A percentile compares a stretch with the other conserved stretches of the same genome.
Evolutionary conservation across 441 rosid genomes (phyloP).

Genomic region (Euphorbia schlechtendalii): DNA sequence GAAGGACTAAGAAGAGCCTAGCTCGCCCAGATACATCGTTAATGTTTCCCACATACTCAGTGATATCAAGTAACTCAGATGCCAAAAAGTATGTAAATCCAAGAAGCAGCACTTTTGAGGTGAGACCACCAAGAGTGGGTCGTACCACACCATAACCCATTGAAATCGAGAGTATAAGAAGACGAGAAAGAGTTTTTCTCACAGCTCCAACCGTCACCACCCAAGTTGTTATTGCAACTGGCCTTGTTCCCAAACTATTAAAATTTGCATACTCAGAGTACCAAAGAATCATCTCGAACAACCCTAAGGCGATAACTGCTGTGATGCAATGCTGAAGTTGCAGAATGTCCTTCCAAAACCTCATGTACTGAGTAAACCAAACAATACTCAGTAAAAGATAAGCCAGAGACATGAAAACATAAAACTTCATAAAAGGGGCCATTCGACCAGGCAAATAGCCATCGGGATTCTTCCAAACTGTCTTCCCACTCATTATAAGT

Average conservation of each 20-base stretch:
- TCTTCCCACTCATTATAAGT: constrained; percentile 75
- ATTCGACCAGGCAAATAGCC: constrained; percentile 95
- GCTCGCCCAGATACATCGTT: constrained; percentile 90
- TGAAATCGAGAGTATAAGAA: constrained; percentile 69
- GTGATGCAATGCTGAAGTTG: constrained; percentile 90
- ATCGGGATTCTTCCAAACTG: constrained; percentile 84
- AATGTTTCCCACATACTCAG: constrained; percentile 81
- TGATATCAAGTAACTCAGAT: constrained; percentile 75
- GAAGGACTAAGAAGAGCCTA: constrained; percentile 80
- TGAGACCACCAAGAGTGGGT: constrained; percentile 94
- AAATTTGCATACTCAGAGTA: constrained; percentile 73
- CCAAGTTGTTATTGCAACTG: constrained; percentile 71
- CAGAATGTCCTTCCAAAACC: constrained; percentile 77
- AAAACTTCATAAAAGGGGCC: constrained; percentile 89
- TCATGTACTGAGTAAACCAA: constrained; percentile 76
- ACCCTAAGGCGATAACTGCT: constrained; percentile 62
- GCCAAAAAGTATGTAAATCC: constrained; percentile 86
- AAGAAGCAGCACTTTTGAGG: constrained; percentile 80
- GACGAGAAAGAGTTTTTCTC: constrained; percentile 64
- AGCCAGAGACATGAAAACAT: constrained; percentile 61
- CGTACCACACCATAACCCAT: constrained; percentile 98
- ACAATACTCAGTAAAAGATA: constrained; percentile 56
- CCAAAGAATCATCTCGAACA: constrained; percentile 92
- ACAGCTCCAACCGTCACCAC: constrained; percentile 88
- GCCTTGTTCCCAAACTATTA: constrained; percentile 69